Conservation (phyloP, 2,329 filamentous ascomycete species). For the Madurella mycetomatis region DNA sequence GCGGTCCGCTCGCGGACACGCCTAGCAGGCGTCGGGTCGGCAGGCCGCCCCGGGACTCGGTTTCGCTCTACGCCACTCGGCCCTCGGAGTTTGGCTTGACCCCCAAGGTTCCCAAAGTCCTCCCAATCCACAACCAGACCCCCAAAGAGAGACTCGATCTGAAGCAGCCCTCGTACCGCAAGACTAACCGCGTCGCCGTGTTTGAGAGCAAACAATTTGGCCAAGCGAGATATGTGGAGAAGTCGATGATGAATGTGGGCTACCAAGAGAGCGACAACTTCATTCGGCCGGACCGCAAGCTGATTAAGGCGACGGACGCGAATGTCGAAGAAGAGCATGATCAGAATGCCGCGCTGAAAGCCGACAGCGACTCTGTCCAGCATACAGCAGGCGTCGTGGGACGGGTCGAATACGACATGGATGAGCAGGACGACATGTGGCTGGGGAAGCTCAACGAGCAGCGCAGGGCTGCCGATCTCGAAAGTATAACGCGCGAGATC, state of each 20-base stretch:
- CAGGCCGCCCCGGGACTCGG: conserved; percentile 47
- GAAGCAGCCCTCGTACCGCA: conserved; percentile 69
- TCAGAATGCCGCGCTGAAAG: conserved; percentile 40
- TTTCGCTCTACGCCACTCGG: conserved; percentile 51
- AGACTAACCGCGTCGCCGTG: conserved; percentile 71
- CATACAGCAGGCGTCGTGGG: conserved; percentile 55
- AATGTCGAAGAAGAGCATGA: conserved; percentile 58
- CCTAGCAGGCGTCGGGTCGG: conserved; percentile 41
- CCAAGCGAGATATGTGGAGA: conserved; percentile 88
- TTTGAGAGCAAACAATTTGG: conserved; percentile 83
- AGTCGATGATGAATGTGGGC: conserved; percentile 91
- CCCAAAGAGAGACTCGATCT: conserved; percentile 75
- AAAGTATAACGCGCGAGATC: conserved; percentile 83
- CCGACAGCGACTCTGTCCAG: conserved; percentile 53
- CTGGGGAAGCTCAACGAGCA: conserved; percentile 76
- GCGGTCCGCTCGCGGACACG: conserved; percentile 28
- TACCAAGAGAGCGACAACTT: conserved; percentile 95
- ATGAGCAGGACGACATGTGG: conserved; percentile 98
- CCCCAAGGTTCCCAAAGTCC: conserved; percentile 58
- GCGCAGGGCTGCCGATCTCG: conserved; percentile 68
- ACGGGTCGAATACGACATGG: conserved; percentile 98
- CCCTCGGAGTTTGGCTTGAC: conserved; percentile 40
- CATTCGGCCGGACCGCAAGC: conserved; percentile 66
- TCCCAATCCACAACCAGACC: conserved; percentile 75
- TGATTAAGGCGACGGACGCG: conserved; percentile 60